Evolutionary conservation across 441 rosid genomes (phyloP).

Genomic region (Erodium moschatum): DNA sequence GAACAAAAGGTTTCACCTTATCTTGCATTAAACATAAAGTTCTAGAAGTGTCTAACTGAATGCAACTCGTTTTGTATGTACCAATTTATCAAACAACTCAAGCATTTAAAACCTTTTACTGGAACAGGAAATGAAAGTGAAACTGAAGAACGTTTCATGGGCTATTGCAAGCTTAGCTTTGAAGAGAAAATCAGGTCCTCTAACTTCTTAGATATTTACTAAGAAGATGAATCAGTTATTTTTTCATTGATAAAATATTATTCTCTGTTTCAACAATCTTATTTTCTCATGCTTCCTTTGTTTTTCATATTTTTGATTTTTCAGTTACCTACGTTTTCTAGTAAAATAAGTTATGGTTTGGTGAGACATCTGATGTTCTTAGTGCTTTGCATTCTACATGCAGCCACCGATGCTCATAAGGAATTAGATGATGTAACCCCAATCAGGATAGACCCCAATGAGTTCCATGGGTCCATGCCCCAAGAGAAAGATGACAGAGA

Average conservation of each 20-base stretch:
- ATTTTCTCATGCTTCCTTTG: not conserved
- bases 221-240: not conserved
- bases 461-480: conserved; percentile 54
- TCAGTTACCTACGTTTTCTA: not conserved
- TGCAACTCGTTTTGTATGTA: not conserved
- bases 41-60: conserved; percentile 4
- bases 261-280: no score
- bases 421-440: conserved; percentile 59
- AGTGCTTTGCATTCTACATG: conserved; percentile 24
- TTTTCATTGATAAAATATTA: no score
- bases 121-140: conserved; percentile 55
- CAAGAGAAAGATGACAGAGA: conserved; percentile 57
- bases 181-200: conserved; percentile 67
- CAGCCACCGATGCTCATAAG: conserved; percentile 51
- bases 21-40: conserved; percentile 15
- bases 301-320: not conserved
- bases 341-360: not conserved
- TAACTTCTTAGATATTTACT: conserved; percentile 12
- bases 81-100: not conserved
- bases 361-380: not conserved
- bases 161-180: conserved; percentile 67
- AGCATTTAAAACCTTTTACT: conserved; percentile 24
- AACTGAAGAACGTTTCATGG: conserved; percentile 82
- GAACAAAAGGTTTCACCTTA: conserved; percentile 33
- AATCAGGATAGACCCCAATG: conserved; percentile 29